phyloP scores from a whole-genome alignment of 2,329 filamentous ascomycete species.

The Pseudogymnoascus verrucosus region DNA sequence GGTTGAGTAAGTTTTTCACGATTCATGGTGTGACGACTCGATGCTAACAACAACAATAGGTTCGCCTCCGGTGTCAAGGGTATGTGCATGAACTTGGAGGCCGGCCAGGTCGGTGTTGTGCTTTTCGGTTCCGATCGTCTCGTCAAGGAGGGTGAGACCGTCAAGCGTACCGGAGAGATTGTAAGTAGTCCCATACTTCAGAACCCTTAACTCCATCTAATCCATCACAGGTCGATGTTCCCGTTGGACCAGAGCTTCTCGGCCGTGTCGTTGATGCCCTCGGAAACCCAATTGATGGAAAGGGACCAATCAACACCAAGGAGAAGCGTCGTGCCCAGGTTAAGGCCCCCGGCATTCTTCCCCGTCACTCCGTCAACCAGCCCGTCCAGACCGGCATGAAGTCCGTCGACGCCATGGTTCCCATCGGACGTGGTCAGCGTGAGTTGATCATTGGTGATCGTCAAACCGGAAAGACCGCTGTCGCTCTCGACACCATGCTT shows the following conservation, averaged over 20 bases:
- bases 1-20: constrained; percentile 72
- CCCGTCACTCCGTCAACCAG: constrained; percentile 94
- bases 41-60: constrained; percentile 41
- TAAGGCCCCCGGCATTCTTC: constrained; percentile 97
- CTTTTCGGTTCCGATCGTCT: constrained; percentile 99
- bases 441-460: constrained; percentile 99
- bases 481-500: constrained; percentile 93
- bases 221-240: constrained; percentile 73
- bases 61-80: constrained; percentile 99
- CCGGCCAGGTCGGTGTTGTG: constrained; percentile 99
- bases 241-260: constrained; percentile 85
- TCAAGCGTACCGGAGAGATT: constrained; percentile 99
- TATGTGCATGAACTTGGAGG: constrained; percentile 99
- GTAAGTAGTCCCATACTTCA: constrained; percentile 47
- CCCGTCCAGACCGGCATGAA: constrained; percentile 99
- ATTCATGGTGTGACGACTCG: constrained; percentile 18
- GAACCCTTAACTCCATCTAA: constrained; percentile 13
- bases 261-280: constrained; percentile 98
- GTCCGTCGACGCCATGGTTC: constrained; percentile 99
- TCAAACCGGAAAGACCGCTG: constrained; percentile 99
- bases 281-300: constrained; percentile 98
- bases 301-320: constrained; percentile 89
- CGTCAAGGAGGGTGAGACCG: constrained; percentile 98
- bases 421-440: constrained; percentile 99
- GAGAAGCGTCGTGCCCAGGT: constrained; percentile 94